These are phyloP conservation scores for Cyberlindnera mycetangii DNA, from an alignment of 805 yeast genomes.

Conservation along the genomic window DNA sequence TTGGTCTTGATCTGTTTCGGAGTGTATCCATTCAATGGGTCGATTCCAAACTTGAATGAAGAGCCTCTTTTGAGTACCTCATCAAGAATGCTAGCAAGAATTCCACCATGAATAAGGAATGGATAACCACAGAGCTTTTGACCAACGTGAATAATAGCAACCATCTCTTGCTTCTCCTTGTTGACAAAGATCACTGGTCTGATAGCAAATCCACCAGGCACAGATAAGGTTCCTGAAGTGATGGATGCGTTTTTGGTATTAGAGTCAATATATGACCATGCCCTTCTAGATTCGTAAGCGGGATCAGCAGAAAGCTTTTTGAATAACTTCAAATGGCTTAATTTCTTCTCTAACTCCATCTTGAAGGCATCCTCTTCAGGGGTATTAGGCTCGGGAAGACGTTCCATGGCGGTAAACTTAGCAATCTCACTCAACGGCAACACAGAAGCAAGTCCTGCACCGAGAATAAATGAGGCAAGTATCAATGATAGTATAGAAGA, in stretches of 20 bases:
- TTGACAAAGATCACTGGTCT: slow-evolving; percentile 69
- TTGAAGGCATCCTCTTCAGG: slow-evolving; percentile 31
- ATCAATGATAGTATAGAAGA: slow-evolving; percentile 16
- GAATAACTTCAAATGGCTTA: slow-evolving; percentile 50
- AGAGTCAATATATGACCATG: slow-evolving; percentile 46
- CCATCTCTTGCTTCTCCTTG: slow-evolving; percentile 50
- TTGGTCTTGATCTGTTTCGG: slow-evolving; percentile 43
- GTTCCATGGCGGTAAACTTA: slow-evolving; percentile 24
- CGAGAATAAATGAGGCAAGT: slow-evolving; percentile 31
- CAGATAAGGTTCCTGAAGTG: slow-evolving; percentile 52
- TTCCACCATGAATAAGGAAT: slow-evolving; percentile 84
- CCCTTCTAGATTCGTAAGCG: slow-evolving; percentile 34
- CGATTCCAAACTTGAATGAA: slow-evolving; percentile 33
- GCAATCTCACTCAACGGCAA: slow-evolving; percentile 34
- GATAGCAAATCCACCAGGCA: slow-evolving; percentile 78
- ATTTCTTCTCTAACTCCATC: slow-evolving; percentile 40
- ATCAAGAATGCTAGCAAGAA: slow-evolving; percentile 75
- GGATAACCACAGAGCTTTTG: slow-evolving; percentile 83
- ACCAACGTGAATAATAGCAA: slow-evolving; percentile 74
- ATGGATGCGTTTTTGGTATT: slow-evolving; percentile 33
- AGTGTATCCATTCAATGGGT: slow-evolving; percentile 37
- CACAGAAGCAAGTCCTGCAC: slow-evolving; percentile 34
- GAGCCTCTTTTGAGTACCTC: slow-evolving; percentile 64
- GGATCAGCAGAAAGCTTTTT: slow-evolving; percentile 42
- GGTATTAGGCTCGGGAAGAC: slow-evolving; percentile 25